A percentile compares a stretch with the other conserved stretches of the same genome.
phyloP scores from a whole-genome alignment of 164 flowering plant species.

The Annona squamosa region DNA sequence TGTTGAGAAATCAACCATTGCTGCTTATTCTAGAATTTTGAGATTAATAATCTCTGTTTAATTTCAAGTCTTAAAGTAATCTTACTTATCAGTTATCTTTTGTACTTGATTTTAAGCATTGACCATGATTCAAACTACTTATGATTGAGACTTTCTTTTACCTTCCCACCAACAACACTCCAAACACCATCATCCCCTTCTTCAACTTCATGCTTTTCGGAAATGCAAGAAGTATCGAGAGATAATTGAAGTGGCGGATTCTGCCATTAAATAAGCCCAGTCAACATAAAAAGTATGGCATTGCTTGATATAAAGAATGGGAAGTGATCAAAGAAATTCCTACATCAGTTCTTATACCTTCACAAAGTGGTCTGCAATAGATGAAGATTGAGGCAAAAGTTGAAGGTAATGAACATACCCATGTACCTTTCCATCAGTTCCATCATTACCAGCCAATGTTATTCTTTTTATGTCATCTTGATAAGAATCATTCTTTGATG shows the following conservation, averaged over 20 bases:
- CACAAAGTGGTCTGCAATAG: conserved; percentile 37
- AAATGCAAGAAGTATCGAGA: conserved; percentile 51
- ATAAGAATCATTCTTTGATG: conserved; percentile 14
- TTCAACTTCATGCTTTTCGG: conserved; percentile 52
- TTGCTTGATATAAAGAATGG: neutral
- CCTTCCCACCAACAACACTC: conserved; percentile 94
- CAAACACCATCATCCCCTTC: conserved; percentile 73
- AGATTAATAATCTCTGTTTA: neutral
- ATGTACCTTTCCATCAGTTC: conserved; percentile 25
- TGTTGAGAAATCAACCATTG: neutral
- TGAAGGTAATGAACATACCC: conserved; percentile 50
- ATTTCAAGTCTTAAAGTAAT: neutral
- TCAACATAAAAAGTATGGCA: neutral
- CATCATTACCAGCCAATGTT: conserved; percentile 30
- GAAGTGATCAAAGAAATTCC: neutral
- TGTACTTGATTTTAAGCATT: neutral
- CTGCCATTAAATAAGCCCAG: conserved; percentile 31
- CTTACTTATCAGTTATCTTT: too few relatives aligned
- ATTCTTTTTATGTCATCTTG: conserved; percentile 21
- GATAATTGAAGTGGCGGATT: conserved; percentile 55
- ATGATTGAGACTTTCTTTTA: conserved; percentile 13
- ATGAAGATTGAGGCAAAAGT: conserved; percentile 27
- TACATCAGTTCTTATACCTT: conserved; percentile 31
- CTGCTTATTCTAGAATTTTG: neutral
- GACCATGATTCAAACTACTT: neutral